Evolutionary conservation across 2,329 filamentous ascomycete genomes (phyloP), one percentile per base, ranked within the genome.

Genomic region (Colletotrichum sp.): DNA sequence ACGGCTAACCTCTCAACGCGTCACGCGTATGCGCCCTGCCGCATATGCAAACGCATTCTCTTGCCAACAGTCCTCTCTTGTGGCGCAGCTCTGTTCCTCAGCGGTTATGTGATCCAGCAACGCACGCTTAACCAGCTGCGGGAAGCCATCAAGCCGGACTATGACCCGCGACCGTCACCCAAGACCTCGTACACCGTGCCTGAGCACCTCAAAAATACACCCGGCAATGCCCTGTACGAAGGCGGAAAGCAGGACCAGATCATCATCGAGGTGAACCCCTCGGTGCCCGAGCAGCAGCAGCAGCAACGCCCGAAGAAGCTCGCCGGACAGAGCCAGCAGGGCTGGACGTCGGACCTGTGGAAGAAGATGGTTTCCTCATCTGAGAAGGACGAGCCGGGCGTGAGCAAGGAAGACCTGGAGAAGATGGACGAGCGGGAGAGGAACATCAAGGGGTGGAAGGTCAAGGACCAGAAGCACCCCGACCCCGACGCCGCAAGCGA

Each of bases 41-140:
- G 70, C 69, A 59, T 68, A 32, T 26, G 70, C 64, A 65, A 60
- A 69, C 65, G 70, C 68, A 16, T 30, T 15, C 26, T 36, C 65
- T 59, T 26, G 62, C 57, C 34, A 57, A 72, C 75, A 93, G 94
- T 98, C 75, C 87, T 95, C 78, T 83, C 95, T 30, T 98, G 95
- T 85, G 98, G 96, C 5, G 84, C 93, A 49, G 91, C 96, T 6
- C 92, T 98, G 30, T 98, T 98, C 84, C 89, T 98, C 36, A 95
- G 95, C 68, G 96, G 96, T 81, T 98, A 98, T 84, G 91, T 93
- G 5, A 90, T 98, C 69, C 96, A 98, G 82, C 96, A 98, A 84
- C 92, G 95, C 80, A 97, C 95, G 1, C 91, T 98, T 6, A 91
- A 90, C 77, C 93, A 94, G 80, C 90, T 98, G 36, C 94, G 96